Base-by-base conservation (phyloP, 208 protist species). In the Angomonas deanei region DNA sequence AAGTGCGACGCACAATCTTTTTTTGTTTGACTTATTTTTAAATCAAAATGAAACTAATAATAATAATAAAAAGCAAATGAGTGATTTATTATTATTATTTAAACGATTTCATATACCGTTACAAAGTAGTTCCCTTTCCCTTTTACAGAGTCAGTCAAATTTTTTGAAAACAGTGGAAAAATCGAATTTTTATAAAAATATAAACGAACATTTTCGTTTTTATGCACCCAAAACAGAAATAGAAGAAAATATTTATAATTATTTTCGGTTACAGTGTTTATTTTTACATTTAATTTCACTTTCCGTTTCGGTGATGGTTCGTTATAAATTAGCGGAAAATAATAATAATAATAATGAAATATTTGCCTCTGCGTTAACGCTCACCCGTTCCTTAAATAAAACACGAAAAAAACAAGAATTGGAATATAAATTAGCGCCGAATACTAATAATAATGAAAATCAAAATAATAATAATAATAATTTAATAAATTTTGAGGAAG, bases 161-260 rank as follows among this genome's bases (percentile, higher is more conserved):
- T 26, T 5, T 49, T 49, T 19, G 4, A 49, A 49, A 49, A 49
- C 42, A 21, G 4, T 49, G 42, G n/a, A 49, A 3, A 15, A 49
- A 49, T 15, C 6, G 3, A 3, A 15, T 15, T 49, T 15, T 49
- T 3, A 3, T 26, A 26, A 3, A 49, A 3, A 5, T 49, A 15
- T 49, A 49, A 5, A 3, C 6, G 3, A 26, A 15, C 6, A 49
- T 49, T 15, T 42, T 8, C 34, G 34, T 42, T 42, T 42, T n/a
- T 15, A n/a, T 15, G 34, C 34, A 42, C 34, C 24, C 13, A 15
- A 49, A 49, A 26, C 5, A 49, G 24, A 49, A 49, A 5, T 50
- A 50, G 42, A 50, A 50, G 42, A 50, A 5, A 19, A 50, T 26
- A 50, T 50, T 5, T 50, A 50, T 19, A 50, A 50, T 23, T 50